These are phyloP conservation scores for Spergularia marina DNA, from an alignment of 148 eudicot genomes.

Conservation along the genomic window DNA sequence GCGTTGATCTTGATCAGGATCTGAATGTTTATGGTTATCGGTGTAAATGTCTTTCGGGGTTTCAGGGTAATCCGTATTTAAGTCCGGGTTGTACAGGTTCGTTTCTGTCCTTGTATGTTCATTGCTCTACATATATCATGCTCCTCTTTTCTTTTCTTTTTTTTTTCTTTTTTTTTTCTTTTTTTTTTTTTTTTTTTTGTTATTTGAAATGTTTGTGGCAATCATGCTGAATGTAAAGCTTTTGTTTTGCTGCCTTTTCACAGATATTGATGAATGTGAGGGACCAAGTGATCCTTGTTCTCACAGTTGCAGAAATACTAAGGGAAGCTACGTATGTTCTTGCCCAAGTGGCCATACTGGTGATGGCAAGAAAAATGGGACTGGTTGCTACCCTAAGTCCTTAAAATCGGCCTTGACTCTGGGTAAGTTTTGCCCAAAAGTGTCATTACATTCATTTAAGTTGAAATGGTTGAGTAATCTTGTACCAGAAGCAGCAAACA, in stretches of 20 bases:
- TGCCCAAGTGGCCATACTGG: constrained; percentile 15
- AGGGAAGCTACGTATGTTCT: constrained; percentile 11
- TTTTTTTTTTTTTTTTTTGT: too few species aligned
- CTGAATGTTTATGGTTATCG: constrained; percentile 8
- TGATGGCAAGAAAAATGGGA: constrained; percentile 17
- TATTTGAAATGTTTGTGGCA: too few species aligned
- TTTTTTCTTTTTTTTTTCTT: too few species aligned
- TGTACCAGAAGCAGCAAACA: not conserved
- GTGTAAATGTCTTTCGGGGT: constrained; percentile 19
- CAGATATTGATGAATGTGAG: constrained; percentile 20
- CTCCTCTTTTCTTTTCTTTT: too few species aligned
- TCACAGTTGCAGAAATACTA: not conserved
- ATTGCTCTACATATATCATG: too few species aligned
- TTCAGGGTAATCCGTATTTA: constrained; percentile 27
- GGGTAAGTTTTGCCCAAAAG: not conserved
- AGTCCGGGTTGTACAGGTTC: constrained; percentile 25
- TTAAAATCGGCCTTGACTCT: constrained; percentile 4
- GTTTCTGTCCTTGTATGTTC: not conserved
- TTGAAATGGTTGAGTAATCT: too few species aligned
- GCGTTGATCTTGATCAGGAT: constrained; percentile 11
- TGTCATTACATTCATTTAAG: too few species aligned
- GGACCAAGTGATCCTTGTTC: constrained; percentile 15
- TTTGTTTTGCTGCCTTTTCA: not conserved
- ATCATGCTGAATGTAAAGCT: not conserved
- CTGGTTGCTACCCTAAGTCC: constrained; percentile 4